Evolutionary conservation across 352 stramenopile species (phyloP), one percentile per base, ranked within the genome.

Genomic region (Elongisporangium undulatum): DNA sequence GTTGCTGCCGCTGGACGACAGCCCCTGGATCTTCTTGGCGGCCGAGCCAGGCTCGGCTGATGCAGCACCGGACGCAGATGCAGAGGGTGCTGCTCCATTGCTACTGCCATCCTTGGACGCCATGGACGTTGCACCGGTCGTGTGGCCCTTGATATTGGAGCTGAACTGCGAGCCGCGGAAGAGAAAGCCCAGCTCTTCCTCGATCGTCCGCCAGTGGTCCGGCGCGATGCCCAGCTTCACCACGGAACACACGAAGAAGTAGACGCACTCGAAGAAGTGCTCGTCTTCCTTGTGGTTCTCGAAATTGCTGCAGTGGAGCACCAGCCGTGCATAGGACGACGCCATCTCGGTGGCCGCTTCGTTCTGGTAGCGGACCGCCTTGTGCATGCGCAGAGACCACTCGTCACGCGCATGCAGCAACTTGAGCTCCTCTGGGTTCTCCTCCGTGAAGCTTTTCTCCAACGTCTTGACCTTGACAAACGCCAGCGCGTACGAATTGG

Each of bases 281-380:
- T 90, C 74, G 72, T 94, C 84, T 50, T 94, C 78, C 60, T 90
- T 90, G 67, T 91, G 79, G 52, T 85, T 84, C 67, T 93, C 82
- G 56, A 81, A 89, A 64, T 90, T 94, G 75, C 80, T 94, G 69
- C 82, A 91, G 57, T 92, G 77, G 4, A 94, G 74, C 41, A 92
- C 75, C 17, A 94, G 51, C 7, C 84, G 80, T 10, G 84, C 81
- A 54, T 90, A 92, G 0, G 74, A 67, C 2, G 76, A 67, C 9
- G 77, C 75, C 57, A 92, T 75, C 21, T 68, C 66, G 3, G 56
- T 68, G 3, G 67, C 66, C 57, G 29, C 5, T 41, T 41, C 29
- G 8, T 41, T 41, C 29, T 41, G 29, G 29, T 41, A 41, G 29
- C 29, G 29, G 8, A 41, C 9, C 29, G 29, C 29, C 13, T 41